These are phyloP conservation scores for Colletotrichum sp. DNA, from an alignment of 2,329 filamentous ascomycete species.

Conservation along the genomic window DNA sequence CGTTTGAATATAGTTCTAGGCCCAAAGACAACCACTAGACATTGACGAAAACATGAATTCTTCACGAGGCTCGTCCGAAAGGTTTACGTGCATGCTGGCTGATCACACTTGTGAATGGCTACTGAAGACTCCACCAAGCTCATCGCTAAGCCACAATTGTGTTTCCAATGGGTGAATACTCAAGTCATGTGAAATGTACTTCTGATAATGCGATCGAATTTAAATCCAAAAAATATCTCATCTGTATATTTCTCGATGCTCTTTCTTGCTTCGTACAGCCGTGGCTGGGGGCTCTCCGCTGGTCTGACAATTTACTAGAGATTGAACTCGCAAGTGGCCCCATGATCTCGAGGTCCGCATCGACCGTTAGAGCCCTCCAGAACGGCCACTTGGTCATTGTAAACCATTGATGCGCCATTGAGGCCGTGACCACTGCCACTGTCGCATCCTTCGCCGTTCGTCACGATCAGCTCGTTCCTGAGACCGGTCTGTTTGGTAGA, in stretches of 20 bases:
- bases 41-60: fast-evolving
- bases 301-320: background rate
- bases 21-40: background rate
- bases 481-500: background rate
- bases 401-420: background rate
- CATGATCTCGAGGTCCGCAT: background rate
- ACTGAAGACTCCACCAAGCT: fast-evolving
- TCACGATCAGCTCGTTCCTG: background rate
- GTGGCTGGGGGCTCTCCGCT: background rate
- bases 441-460: background rate
- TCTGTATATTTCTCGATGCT: fast-evolving
- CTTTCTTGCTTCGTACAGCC: background rate
- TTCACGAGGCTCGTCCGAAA: background rate
- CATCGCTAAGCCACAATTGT: background rate
- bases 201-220: background rate
- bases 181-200: fast-evolving
- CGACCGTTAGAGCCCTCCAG: background rate
- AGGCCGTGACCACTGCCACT: background rate
- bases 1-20: background rate
- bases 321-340: background rate
- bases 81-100: background rate
- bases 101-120: background rate
- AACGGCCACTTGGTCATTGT: background rate
- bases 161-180: background rate
- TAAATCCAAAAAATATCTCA: fast-evolving